A percentile compares a stretch with the other conserved stretches of the same genome.
Conservation (phyloP, 345 rosid genomes). For the Brassica carinata region DNA sequence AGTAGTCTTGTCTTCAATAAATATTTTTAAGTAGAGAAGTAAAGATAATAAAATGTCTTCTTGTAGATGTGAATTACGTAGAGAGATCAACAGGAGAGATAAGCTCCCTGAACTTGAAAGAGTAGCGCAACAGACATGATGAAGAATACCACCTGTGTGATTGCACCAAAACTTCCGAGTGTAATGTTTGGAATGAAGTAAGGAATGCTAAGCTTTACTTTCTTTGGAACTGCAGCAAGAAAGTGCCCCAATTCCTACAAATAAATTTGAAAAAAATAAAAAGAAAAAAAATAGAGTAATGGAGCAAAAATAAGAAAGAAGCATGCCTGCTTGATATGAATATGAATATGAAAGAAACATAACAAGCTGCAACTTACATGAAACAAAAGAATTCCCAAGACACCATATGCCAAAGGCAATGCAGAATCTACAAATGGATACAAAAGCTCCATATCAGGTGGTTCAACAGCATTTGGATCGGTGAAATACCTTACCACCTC, state of each 20-base stretch:
- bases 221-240: conserved; percentile 89
- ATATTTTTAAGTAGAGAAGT: background rate
- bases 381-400: conserved; percentile 81
- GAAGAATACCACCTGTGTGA: conserved; percentile 70
- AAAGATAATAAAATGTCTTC: background rate
- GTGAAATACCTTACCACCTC: conserved; percentile 92
- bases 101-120: conserved; percentile 13
- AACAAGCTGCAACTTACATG: conserved; percentile 58
- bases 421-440: conserved; percentile 92
- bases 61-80: background rate
- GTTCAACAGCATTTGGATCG: conserved; percentile 83
- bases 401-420: conserved; percentile 91
- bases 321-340: conserved; percentile 9
- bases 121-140: conserved; percentile 12
- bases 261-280: background rate
- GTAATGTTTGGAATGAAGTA: conserved; percentile 93
- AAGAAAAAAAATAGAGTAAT: background rate
- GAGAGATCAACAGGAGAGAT: background rate
- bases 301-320: background rate
- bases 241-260: conserved; percentile 89
- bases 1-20: background rate
- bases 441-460: conserved; percentile 86
- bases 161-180: conserved; percentile 97
- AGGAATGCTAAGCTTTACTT: conserved; percentile 91
- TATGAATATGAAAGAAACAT: background rate